Evolutionary conservation across 352 stramenopile species (phyloP).

Genomic region (Stramenopiles sp.): DNA sequence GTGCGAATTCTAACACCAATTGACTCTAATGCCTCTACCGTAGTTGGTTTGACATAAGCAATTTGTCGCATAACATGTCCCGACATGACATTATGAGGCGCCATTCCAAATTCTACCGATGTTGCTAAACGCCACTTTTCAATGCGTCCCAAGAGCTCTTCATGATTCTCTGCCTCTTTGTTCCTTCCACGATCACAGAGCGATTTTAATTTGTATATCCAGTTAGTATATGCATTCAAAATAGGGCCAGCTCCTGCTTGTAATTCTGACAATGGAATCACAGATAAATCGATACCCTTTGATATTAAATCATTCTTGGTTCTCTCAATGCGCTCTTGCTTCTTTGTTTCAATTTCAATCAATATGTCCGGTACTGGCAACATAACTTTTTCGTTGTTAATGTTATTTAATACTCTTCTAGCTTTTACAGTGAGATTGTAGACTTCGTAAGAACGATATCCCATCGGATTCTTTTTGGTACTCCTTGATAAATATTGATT

Average conservation of each 20-base stretch:
- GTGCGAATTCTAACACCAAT: background rate
- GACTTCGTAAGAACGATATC: background rate
- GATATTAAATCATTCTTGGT: background rate
- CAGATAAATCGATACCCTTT: background rate
- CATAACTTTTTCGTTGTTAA: background rate
- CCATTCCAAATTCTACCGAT: background rate
- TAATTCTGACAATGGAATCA: background rate
- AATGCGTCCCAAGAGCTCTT: background rate
- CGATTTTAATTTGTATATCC: background rate
- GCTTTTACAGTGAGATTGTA: background rate
- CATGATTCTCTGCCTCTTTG: background rate
- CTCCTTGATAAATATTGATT: background rate
- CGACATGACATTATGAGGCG: background rate
- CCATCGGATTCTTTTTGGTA: background rate
- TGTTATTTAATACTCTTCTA: background rate
- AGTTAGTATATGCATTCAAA: background rate
- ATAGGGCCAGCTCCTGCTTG: background rate
- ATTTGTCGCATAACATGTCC: background rate
- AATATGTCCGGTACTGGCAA: background rate
- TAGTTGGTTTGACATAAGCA: background rate
- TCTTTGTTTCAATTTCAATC: background rate
- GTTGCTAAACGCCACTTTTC: background rate
- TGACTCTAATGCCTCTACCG: background rate
- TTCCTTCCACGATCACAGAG: background rate
- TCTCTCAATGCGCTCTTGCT: background rate